Base-by-base conservation (phyloP, 306 rosid genomes). In the Trifolium pratense region DNA sequence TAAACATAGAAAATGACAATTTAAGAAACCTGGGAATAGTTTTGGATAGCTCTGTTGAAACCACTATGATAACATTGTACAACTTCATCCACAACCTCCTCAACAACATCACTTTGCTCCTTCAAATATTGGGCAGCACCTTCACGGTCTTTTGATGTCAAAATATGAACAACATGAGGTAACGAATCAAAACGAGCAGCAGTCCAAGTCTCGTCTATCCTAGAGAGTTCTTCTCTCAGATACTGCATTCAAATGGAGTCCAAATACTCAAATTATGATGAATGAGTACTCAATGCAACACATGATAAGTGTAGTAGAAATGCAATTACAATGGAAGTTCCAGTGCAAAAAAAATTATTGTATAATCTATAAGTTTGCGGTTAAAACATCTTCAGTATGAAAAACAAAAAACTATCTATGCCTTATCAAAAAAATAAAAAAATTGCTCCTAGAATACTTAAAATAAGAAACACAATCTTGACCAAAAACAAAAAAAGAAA, bases 41-140 rank as follows among this genome's bases (percentile, higher is more conserved):
- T 95, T 79, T 95, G 99, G 83, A 95, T 95, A 58, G 99, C 99
- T 87, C 78, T 92, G 84, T 95, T 95, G 89, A 95, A 95, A 83
- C 97, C 99, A 71, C 91, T 76, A 74, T 95, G 99, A 87, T 90
- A 95, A 52, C 91, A 79, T 9, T 95, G 99, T 61, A 95, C 99
- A 67, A 95, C 99, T 95, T 95, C 99, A 85, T 95, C 99, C 76
- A 95, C 97, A 53, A 95, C 97, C 49, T 92, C 99, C 86, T 95
- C 99, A 69, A 95, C 73, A 82, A 92, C 80, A 80, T 95, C 99
- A 81, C 92, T 95, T 86, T 92, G 99, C 90, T 92, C 97, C 89
- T 92, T 95, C 87, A 95, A 84, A 82, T 68, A 53, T 68, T 86
- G 89, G 64, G 85, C 88, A 20, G 90, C 99, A 48, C 78, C 79